Evolutionary conservation across 2,329 filamentous ascomycete species (phyloP).

Genomic region (Hyphodiscus sp.): DNA sequence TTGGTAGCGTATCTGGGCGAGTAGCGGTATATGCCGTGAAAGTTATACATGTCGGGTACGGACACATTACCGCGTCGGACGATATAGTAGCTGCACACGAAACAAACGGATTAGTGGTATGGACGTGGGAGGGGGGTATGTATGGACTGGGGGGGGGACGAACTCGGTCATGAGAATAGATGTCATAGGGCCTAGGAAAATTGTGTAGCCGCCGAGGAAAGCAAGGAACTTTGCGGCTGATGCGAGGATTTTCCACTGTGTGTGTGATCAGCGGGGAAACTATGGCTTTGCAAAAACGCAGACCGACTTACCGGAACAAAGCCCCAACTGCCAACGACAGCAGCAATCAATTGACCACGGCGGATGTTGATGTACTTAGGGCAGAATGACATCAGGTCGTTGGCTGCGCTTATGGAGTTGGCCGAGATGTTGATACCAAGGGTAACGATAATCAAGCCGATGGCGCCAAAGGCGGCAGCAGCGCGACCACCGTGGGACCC

Average conservation of each 20-base stretch:
- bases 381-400: constrained; percentile 46
- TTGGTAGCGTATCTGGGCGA: constrained; percentile 10
- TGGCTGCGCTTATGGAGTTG: constrained; percentile 41
- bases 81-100: constrained; percentile 31
- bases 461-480: constrained; percentile 39
- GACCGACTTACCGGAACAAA: constrained; percentile 26
- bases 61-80: constrained; percentile 31
- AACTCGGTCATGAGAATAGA: constrained; percentile 29
- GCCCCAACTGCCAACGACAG: constrained; percentile 35
- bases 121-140: background rate
- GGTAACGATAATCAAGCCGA: constrained; percentile 36
- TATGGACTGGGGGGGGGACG: background rate
- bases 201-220: constrained; percentile 10
- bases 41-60: constrained; percentile 33
- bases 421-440: constrained; percentile 45
- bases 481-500: constrained; percentile 35
- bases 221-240: constrained; percentile 9
- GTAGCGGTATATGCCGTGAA: constrained; percentile 15
- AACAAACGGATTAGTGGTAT: constrained; percentile 3
- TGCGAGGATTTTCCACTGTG: constrained; percentile 38
- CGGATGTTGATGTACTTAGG: constrained; percentile 33
- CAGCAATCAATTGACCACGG: constrained; percentile 34
- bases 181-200: constrained; percentile 33
- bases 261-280: constrained; percentile 3
- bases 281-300: background rate